Evolutionary conservation across 176 grass and related monocot species (phyloP), one percentile per base, ranked within the genome.

Genomic region (Oryza glaberrima): DNA sequence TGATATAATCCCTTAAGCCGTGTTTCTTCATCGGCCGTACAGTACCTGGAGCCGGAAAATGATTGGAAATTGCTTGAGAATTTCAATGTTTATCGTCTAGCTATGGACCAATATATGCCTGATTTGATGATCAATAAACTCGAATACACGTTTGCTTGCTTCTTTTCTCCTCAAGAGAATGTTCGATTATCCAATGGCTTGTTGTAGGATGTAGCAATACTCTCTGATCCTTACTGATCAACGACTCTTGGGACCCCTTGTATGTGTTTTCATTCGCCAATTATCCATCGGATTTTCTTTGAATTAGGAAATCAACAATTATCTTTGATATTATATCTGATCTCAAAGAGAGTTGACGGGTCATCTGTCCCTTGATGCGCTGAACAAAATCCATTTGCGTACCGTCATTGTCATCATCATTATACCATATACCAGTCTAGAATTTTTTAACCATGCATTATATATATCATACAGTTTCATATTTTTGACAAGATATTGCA

Each of bases 121-220:
- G 61, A 78, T 67, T 78, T 84, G 44, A 83, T 66, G 75, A 67
- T 84, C 26, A 84, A 80, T 84, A 75, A 80, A 84, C 69, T 74
- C 75, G 69, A 84, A 35, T 2, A 32, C 67, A 83, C 72, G 81
- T 54, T 70, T 41, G 43, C 60, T 74, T 79, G n/a, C 49, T 41
- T 47, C 52, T 63, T 23, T 64, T 32, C 35, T 52, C 34, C 38
- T 77, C 44, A 45, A 67, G 66, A 85, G 54, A 86, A 58, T 67
- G 71, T 77, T 71, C 30, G 43, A 51, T 34, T 69, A 34, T 71
- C 10, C 30, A 69, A 47, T 77, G 66, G 45, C 6, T n/a, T n/a
- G 63, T 14, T 63, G n/a, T 20, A 67, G 44, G 75, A 35, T 65
- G 19, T 47, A 54, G 66, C 25, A 36, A 26, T 71, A 82, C 70